A percentile compares a stretch with the other conserved stretches of the same genome.
Conservation (phyloP, 495 filamentous ascomycete genomes). For the Trichoderma erinaceum region DNA sequence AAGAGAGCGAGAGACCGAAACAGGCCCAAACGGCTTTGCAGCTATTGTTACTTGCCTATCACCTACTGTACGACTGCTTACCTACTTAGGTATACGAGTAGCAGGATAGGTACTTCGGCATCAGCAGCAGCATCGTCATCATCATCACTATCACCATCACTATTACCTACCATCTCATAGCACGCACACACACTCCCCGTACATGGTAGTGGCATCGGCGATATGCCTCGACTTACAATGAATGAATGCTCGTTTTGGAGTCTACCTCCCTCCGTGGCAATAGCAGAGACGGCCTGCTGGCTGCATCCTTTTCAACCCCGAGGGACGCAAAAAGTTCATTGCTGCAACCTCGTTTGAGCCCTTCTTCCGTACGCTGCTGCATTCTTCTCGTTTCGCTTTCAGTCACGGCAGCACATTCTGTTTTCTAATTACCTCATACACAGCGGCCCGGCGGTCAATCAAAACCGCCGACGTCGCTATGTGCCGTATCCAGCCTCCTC, state of each 20-base stretch:
- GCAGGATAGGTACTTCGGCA: not conserved
- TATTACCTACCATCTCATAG: not conserved
- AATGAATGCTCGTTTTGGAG: not conserved
- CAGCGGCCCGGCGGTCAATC: not conserved
- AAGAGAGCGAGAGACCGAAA: conserved; percentile 1
- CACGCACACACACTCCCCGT: not conserved
- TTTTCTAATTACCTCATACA: conserved; percentile 4
- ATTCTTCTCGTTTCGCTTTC: not conserved
- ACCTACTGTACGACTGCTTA: not conserved
- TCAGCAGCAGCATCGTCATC: not conserved
- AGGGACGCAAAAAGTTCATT: not conserved
- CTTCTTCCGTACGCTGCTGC: not conserved
- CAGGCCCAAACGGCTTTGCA: not conserved
- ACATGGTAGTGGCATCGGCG: not conserved
- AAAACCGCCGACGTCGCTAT: not conserved
- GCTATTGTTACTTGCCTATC: not conserved
- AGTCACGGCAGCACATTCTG: not conserved
- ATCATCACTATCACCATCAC: not conserved
- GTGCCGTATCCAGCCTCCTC: not conserved
- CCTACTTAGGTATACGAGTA: not conserved
- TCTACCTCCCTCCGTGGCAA: not conserved
- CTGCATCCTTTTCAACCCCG: not conserved
- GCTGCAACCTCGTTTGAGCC: not conserved
- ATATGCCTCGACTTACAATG: not conserved
- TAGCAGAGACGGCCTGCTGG: not conserved